Evolutionary conservation across 305 asterid species (phyloP).

Genomic region (Fraxinus platypoda): DNA sequence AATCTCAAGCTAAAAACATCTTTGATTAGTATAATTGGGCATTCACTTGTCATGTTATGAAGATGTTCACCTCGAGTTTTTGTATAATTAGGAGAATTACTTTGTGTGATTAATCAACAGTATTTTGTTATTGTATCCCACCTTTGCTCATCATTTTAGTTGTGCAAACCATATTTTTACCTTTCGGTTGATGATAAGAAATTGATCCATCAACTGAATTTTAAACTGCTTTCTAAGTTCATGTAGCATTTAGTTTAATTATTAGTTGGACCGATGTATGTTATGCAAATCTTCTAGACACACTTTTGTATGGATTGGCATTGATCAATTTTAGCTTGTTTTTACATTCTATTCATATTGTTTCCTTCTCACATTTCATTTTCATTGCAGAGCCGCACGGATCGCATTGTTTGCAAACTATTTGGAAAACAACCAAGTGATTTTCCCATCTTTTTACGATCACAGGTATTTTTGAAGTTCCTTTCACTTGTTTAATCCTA

Average conservation of each 20-base stretch:
- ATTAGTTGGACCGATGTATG: not conserved
- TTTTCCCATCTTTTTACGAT: conserved; percentile 64
- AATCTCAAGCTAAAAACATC: not conserved
- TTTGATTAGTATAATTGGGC: not conserved
- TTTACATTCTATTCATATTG: not conserved
- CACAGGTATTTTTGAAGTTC: conserved; percentile 50
- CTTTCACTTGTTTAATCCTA: not conserved
- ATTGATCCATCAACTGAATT: not conserved
- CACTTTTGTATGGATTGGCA: not conserved
- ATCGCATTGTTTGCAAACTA: conserved; percentile 83
- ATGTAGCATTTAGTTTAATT: not conserved
- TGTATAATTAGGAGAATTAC: not conserved
- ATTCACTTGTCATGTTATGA: not conserved
- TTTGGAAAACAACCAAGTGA: conserved; percentile 82
- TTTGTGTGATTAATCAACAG: not conserved
- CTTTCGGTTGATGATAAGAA: not conserved
- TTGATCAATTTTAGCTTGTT: not conserved
- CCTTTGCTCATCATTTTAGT: not conserved
- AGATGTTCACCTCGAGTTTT: not conserved
- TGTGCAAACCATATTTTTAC: not conserved
- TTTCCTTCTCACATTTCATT: not conserved
- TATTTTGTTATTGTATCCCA: not conserved
- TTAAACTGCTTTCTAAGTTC: not conserved
- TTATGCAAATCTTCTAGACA: not conserved
- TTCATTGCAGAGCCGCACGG: conserved; percentile 64